These are phyloP conservation scores for Aspergillus sojae DNA, from an alignment of 2,329 filamentous ascomycete genomes.

Conservation along the genomic window DNA sequence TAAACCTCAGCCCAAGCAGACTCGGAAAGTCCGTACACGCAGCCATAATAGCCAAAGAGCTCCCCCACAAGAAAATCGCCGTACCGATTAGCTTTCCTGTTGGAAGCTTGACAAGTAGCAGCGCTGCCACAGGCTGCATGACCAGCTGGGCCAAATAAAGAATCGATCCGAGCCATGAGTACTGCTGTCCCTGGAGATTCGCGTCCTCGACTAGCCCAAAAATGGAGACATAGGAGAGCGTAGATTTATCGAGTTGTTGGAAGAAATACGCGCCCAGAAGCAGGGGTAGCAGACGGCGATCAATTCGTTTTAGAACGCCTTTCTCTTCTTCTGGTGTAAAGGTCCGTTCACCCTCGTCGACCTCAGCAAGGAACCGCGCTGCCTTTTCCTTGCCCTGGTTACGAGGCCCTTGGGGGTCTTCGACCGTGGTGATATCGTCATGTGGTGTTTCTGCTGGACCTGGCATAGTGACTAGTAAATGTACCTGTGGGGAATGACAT, in stretches of 20 bases:
- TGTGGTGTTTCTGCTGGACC: not conserved
- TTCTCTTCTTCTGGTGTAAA: constrained; percentile 57
- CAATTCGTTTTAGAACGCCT: constrained; percentile 42
- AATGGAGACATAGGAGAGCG: constrained; percentile 26
- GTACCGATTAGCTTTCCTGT: constrained; percentile 57
- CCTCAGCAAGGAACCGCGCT: constrained; percentile 15
- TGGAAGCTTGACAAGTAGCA: constrained; percentile 44
- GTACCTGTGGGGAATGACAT: not conserved
- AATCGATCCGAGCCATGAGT: constrained; percentile 65
- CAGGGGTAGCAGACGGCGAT: constrained; percentile 54
- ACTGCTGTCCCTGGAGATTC: constrained; percentile 50
- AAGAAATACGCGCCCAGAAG: constrained; percentile 61
- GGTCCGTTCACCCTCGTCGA: constrained; percentile 6
- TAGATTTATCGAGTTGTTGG: constrained; percentile 57
- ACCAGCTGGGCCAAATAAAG: constrained; percentile 63
- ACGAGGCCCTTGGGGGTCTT: not conserved
- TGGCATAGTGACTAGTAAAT: not conserved
- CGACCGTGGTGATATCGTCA: constrained; percentile 15
- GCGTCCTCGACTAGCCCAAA: constrained; percentile 52
- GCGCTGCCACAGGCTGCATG: constrained; percentile 59
- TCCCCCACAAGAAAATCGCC: constrained; percentile 59
- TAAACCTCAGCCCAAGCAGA: constrained; percentile 49
- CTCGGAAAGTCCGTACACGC: constrained; percentile 53
- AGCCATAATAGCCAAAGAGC: constrained; percentile 54
- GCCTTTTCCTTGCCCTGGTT: constrained; percentile 12